Evolutionary conservation across 306 rosid genomes (phyloP).

Genomic region (Morella rubra): DNA sequence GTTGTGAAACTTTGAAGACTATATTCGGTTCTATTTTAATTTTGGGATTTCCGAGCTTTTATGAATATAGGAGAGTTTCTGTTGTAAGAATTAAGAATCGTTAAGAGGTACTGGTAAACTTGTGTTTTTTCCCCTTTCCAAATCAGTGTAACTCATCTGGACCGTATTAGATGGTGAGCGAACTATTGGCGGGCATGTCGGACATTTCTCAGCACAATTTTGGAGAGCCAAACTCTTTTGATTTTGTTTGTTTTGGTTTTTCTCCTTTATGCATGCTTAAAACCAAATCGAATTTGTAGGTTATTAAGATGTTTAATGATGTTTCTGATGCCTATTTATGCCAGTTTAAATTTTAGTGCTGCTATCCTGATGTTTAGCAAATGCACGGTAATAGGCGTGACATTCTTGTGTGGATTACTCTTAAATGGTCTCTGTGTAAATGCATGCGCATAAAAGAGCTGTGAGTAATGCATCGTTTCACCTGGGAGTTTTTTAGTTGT

Average conservation of each 20-base stretch:
- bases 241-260: not conserved
- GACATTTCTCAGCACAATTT: not conserved
- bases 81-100: not conserved
- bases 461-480: too few relatives aligned
- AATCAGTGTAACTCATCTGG: not conserved
- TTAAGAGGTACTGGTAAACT: not conserved
- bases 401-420: too few relatives aligned
- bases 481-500: too few relatives aligned
- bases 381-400: too few relatives aligned
- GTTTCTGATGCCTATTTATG: not conserved
- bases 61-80: not conserved
- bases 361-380: too few relatives aligned
- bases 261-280: too few relatives aligned
- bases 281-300: not conserved
- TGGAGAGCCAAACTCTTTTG: not conserved
- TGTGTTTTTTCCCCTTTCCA: not conserved
- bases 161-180: not conserved
- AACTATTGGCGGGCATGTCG: not conserved
- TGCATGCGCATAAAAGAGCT: too few relatives aligned
- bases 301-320: not conserved
- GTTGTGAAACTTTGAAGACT: not conserved
- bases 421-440: too few relatives aligned
- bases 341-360: not conserved
- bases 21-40: not conserved
- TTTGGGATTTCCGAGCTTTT: not conserved